These are phyloP conservation scores for Echinosophora koreensis DNA, from an alignment of 306 rosid genomes.

Conservation along the genomic window DNA sequence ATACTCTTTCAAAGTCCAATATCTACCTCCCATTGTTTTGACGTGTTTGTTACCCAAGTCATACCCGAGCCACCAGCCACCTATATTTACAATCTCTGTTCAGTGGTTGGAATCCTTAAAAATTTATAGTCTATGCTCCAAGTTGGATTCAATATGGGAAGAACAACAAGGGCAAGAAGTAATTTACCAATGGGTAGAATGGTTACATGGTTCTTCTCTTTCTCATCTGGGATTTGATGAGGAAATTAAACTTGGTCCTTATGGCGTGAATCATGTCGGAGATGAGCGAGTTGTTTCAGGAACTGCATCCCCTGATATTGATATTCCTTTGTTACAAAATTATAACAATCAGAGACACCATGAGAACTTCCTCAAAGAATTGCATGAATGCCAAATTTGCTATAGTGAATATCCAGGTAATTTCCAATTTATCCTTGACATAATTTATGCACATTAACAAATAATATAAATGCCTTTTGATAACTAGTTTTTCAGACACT, in stretches of 20 bases:
- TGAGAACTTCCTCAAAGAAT: conserved; percentile 67
- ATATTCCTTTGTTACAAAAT: conserved; percentile 67
- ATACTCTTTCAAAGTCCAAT: conserved; percentile 73
- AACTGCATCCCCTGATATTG: conserved; percentile 64
- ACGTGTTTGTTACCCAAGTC: conserved; percentile 84
- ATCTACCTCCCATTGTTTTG: conserved; percentile 86
- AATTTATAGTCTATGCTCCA: conserved; percentile 69
- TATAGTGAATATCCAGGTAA: conserved; percentile 79
- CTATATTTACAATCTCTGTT: conserved; percentile 72
- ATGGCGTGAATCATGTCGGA: conserved; percentile 52
- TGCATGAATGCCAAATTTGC: conserved; percentile 87
- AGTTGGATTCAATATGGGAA: conserved; percentile 77
- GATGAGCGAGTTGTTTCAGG: conserved; percentile 76
- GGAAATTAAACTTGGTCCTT: conserved; percentile 77
- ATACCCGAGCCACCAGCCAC: conserved; percentile 84
- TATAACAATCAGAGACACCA: conserved; percentile 69
- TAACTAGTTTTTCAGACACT: conserved; percentile 1
- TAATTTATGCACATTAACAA: background rate
- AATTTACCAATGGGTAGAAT: conserved; percentile 92
- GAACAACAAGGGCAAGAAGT: conserved; percentile 83
- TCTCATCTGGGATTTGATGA: conserved; percentile 68
- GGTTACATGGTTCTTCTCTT: conserved; percentile 77
- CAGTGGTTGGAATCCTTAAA: conserved; percentile 75
- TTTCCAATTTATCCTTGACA: conserved; percentile 34
- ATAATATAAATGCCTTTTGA: background rate